These are phyloP conservation scores for Zangia roseola DNA, from an alignment of 768 basidiomycete species.

Conservation along the genomic window DNA sequence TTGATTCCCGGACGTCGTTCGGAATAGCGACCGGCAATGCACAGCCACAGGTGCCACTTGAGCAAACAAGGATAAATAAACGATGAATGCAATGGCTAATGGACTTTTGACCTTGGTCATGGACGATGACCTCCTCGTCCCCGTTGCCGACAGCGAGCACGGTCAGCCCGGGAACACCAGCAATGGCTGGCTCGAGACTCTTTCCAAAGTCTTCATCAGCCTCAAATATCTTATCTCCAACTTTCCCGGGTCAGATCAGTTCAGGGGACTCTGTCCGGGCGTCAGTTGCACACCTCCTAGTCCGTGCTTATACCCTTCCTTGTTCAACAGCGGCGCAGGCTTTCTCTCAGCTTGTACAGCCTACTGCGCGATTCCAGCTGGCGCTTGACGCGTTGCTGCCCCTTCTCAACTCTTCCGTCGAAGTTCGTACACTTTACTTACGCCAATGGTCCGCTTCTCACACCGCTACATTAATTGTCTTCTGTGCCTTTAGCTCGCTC, in stretches of 20 bases:
- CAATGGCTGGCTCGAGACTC: conserved; percentile 33
- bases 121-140: conserved; percentile 35
- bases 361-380: conserved; percentile 76
- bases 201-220: conserved; percentile 32
- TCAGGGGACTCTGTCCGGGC: conserved; percentile 49
- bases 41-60: conserved; percentile 22
- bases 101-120: conserved; percentile 18
- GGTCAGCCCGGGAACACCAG: conserved; percentile 21
- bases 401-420: conserved; percentile 54
- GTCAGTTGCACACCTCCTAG: conserved; percentile 66
- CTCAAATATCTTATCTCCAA: conserved; percentile 35
- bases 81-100: background rate
- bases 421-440: conserved; percentile 43
- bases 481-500: conserved; percentile 49
- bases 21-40: too few relatives aligned
- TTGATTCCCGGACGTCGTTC: background rate
- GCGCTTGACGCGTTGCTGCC: conserved; percentile 81
- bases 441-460: conserved; percentile 13
- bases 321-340: conserved; percentile 78
- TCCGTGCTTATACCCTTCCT: conserved; percentile 63
- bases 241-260: conserved; percentile 29
- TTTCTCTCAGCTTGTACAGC: conserved; percentile 73
- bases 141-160: conserved; percentile 32
- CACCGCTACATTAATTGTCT: conserved; percentile 11
- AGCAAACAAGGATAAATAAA: conserved; percentile 20